Base-by-base conservation (phyloP, 1,139 yeast genomes). In the Suhomyces taliae region DNA sequence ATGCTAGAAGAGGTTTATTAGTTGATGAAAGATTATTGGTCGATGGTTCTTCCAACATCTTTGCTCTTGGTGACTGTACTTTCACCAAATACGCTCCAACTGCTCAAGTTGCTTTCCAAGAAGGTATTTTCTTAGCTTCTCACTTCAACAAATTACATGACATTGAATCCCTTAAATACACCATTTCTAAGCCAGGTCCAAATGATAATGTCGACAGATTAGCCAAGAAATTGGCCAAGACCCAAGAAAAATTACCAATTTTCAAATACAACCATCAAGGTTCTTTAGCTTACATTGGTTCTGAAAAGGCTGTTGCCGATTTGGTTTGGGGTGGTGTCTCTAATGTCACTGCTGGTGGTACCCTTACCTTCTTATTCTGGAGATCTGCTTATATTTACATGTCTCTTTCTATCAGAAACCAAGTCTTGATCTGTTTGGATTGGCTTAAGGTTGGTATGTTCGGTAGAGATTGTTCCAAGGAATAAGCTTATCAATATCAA, bases 21-120 rank as follows among this genome's bases (percentile, higher is more conserved):
- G 88, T 90, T 49, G 87, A 90, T 69, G 96, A 89, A 53, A 83
- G 80, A 66, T 76, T 90, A 58, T 86, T 86, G 64, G 87, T 90
- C 42, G 82, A 88, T 60, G 98, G 98, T 62, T 80, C 93, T 41
- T 80, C 81, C 58, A 89, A 89, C 56, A 83, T 91, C 58, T 91
- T 78, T 71, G 97, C 96, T 41, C 72, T 91, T 53, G 98, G 98
- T 64, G 98, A 91, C 74, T 90, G 97, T 76, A 87, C 97, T 40
- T 82, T 85, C 69, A 87, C 95, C 57, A 90, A 90, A 66, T 83
- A 80, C 56, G 95, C 97, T 43, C 97, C 98, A 56, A 91, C 97
- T 48, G 98, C 97, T 41, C 97, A 91, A 77, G 97, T 90, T 50
- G 98, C 98, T 40, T 85, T 90, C 74, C 97, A 91, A 75, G 93